phyloP scores from a whole-genome alignment of 2,329 filamentous ascomycete species.

The Alternaria dauci region DNA sequence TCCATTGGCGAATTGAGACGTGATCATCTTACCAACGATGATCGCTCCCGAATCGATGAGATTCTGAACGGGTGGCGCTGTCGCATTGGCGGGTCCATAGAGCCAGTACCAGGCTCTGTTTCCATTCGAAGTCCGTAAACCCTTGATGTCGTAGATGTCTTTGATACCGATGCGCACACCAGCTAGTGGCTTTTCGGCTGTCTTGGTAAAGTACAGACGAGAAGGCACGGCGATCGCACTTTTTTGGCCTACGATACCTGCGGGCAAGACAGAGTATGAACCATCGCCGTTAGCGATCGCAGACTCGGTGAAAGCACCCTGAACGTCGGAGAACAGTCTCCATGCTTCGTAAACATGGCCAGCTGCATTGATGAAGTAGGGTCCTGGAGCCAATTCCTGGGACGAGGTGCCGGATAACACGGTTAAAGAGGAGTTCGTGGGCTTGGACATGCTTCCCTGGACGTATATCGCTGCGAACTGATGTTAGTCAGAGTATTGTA shows the following conservation, averaged over 20 bases:
- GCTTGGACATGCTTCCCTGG: constrained; percentile 21
- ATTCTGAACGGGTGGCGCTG: constrained; percentile 61
- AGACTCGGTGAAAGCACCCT: constrained; percentile 61
- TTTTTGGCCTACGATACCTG: constrained; percentile 48
- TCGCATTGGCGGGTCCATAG: constrained; percentile 57
- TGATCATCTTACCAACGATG: constrained; percentile 58
- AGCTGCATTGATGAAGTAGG: constrained; percentile 60
- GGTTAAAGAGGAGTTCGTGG: constrained; percentile 35
- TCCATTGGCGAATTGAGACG: constrained; percentile 57
- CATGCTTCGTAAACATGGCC: constrained; percentile 60
- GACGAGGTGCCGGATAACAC: constrained; percentile 27
- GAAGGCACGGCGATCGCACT: constrained; percentile 62
- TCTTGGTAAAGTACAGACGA: constrained; percentile 59
- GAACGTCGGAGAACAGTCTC: constrained; percentile 59
- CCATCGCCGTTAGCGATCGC: constrained; percentile 51
- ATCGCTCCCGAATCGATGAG: constrained; percentile 68
- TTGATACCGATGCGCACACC: constrained; percentile 71
- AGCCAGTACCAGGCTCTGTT: constrained; percentile 67
- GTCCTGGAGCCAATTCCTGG: constrained; percentile 53
- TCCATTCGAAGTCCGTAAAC: constrained; percentile 64
- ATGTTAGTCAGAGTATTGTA: constrained; percentile 22
- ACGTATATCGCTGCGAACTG: constrained; percentile 41
- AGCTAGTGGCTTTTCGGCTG: constrained; percentile 61
- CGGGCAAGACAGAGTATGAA: constrained; percentile 55
- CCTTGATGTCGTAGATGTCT: constrained; percentile 68